Conservation (phyloP, 2,329 filamentous ascomycete species). For the Elsinoe perseae region DNA sequence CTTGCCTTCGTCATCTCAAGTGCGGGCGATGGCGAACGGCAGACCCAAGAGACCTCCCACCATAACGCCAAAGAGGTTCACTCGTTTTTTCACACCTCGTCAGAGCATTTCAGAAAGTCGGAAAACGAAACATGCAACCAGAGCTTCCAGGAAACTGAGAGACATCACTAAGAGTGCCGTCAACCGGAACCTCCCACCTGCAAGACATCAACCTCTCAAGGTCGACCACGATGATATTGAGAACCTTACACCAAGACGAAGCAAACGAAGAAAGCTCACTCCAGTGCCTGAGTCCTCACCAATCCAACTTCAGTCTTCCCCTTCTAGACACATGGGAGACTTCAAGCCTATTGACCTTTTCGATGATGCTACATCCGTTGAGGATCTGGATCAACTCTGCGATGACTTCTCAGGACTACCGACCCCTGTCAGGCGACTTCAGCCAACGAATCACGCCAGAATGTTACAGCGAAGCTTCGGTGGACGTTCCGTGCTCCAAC, state of each 20-base stretch:
- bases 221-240: slow-evolving; percentile 23
- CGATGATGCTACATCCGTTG: slow-evolving; percentile 2
- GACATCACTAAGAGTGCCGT: slow-evolving; percentile 43
- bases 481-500: slow-evolving; percentile 33
- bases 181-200: slow-evolving; percentile 29
- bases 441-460: slow-evolving; percentile 29
- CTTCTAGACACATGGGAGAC: slow-evolving; percentile 13
- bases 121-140: slow-evolving; percentile 26
- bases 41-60: slow-evolving; percentile 42
- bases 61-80: slow-evolving; percentile 46
- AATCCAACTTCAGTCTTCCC: slow-evolving; percentile 18
- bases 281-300: slow-evolving; percentile 40
- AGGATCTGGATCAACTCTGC: slow-evolving; percentile 30
- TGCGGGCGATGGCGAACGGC: slow-evolving; percentile 19
- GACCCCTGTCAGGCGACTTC: slow-evolving; percentile 34
- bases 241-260: slow-evolving; percentile 15
- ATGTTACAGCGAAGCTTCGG: slow-evolving; percentile 42
- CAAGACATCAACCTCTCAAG: background rate
- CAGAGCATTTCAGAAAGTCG: slow-evolving; percentile 24
- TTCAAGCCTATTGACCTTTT: slow-evolving; percentile 14
- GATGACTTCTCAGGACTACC: slow-evolving; percentile 37
- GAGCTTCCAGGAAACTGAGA: slow-evolving; percentile 40
- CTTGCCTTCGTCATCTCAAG: slow-evolving; percentile 15
- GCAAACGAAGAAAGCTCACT: slow-evolving; percentile 39
- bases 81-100: slow-evolving; percentile 44